phyloP scores from a whole-genome alignment of 2,329 filamentous ascomycete genomes.

The Hypoxylon sp. region DNA sequence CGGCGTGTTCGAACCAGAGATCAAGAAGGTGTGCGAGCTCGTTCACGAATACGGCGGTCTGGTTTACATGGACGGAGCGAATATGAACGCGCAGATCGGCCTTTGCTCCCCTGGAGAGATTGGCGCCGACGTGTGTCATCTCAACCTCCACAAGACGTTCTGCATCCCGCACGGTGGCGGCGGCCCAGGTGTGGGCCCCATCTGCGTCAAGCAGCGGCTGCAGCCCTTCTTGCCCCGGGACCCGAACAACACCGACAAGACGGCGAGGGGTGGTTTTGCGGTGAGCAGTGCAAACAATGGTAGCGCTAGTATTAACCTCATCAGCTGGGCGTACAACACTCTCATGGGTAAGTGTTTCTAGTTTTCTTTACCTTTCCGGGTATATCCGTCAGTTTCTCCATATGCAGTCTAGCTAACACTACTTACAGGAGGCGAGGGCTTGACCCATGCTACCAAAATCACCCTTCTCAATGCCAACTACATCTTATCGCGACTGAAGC shows the following conservation, averaged over 20 bases:
- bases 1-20: conserved; percentile 90
- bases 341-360: conserved; percentile 77
- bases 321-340: conserved; percentile 94
- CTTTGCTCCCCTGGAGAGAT: conserved; percentile 95
- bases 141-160: conserved; percentile 99
- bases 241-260: conserved; percentile 23
- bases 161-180: conserved; percentile 97
- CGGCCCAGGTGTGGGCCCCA: conserved; percentile 92
- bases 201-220: conserved; percentile 88
- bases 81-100: conserved; percentile 98
- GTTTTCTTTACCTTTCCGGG: conserved; percentile 1
- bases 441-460: conserved; percentile 90
- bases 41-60: conserved; percentile 91
- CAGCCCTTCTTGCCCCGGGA: conserved; percentile 78
- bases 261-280: conserved; percentile 59
- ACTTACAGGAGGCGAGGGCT: conserved; percentile 69
- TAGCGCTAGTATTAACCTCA: conserved; percentile 90
- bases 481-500: conserved; percentile 86
- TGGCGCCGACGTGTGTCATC: conserved; percentile 94
- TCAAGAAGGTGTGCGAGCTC: conserved; percentile 85
- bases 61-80: conserved; percentile 98
- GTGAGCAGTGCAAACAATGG: conserved; percentile 88
- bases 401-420: conserved; percentile 26
- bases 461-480: conserved; percentile 98
- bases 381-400: background rate